Conservation (phyloP, 1,284 basidiomycete species). For the Farysia itapuensis region DNA sequence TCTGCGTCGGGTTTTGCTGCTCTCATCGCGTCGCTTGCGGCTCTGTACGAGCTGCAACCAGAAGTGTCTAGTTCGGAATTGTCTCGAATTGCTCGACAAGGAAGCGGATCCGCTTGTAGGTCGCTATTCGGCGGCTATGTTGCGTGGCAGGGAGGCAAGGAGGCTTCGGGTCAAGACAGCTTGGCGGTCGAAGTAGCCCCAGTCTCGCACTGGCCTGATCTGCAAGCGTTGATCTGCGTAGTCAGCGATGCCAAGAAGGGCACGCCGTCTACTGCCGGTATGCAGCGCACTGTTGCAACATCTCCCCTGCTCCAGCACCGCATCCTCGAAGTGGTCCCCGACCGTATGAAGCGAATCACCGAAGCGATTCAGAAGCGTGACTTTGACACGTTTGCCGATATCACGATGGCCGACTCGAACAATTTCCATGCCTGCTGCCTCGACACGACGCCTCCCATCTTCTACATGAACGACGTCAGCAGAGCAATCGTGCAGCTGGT, state of each 20-base stretch:
- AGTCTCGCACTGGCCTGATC: slow-evolving; percentile 70
- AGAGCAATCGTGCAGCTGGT: slow-evolving; percentile 64
- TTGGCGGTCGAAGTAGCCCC: slow-evolving; percentile 78
- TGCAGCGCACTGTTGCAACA: slow-evolving; percentile 95
- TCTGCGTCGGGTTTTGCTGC: slow-evolving; percentile 97
- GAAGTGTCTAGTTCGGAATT: slow-evolving; percentile 68
- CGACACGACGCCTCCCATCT: slow-evolving; percentile 95
- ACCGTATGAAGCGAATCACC: slow-evolving; percentile 79
- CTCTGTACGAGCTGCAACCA: slow-evolving; percentile 78
- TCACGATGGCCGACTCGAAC: slow-evolving; percentile 94
- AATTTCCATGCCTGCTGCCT: slow-evolving; percentile 93
- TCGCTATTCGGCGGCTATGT: slow-evolving; percentile 97
- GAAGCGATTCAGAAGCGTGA: slow-evolving; percentile 77
- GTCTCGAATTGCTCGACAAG: slow-evolving; percentile 91
- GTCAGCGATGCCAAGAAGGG: slow-evolving; percentile 96
- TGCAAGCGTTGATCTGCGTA: slow-evolving; percentile 96
- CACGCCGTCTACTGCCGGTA: slow-evolving; percentile 89
- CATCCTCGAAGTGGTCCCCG: slow-evolving; percentile 81
- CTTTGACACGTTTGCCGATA: slow-evolving; percentile 83
- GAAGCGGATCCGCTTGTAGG: slow-evolving; percentile 94
- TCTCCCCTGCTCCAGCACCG: slow-evolving; percentile 85
- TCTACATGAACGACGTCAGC: slow-evolving; percentile 98
- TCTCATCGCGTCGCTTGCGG: slow-evolving; percentile 82
- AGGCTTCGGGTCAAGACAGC: slow-evolving; percentile 77
- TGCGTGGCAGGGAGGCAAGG: slow-evolving; percentile 83